A percentile compares a stretch with the other conserved stretches of the same genome.
Evolutionary conservation across 306 rosid genomes (phyloP).

Genomic region (Trifolium pratense): DNA sequence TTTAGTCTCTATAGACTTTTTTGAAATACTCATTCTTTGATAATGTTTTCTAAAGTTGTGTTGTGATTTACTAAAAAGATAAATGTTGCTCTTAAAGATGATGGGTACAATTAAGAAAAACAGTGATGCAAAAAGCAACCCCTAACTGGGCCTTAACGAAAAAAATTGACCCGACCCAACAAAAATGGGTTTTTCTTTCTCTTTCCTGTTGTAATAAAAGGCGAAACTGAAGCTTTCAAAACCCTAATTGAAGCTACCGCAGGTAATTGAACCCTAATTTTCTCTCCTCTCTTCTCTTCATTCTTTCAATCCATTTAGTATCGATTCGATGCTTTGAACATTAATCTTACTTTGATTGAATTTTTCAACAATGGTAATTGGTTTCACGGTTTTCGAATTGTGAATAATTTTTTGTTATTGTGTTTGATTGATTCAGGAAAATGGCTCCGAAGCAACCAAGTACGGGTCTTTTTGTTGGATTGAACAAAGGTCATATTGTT

Average conservation of each 20-base stretch:
- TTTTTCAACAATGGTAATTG: neutral
- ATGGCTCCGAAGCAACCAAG: constrained; percentile 92
- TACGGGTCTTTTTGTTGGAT: constrained; percentile 78
- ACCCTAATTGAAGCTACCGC: constrained; percentile 8
- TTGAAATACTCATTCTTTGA: too few relatives aligned
- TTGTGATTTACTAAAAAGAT: too few relatives aligned
- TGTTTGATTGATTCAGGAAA: neutral
- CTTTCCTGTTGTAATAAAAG: neutral
- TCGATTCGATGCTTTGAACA: neutral
- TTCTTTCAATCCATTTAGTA: neutral
- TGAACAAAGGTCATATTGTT: constrained; percentile 79
- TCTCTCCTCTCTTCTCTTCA: neutral
- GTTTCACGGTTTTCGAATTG: neutral
- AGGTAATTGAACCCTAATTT: neutral
- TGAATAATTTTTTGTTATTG: neutral
- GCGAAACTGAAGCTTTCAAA: neutral
- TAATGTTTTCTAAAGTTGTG: too few relatives aligned
- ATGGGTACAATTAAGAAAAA: neutral
- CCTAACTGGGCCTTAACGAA: neutral
- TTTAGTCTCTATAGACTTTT: too few relatives aligned
- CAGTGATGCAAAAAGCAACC: neutral
- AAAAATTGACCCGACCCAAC: neutral
- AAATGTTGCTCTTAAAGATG: neutral
- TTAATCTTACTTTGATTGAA: neutral
- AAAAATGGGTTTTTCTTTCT: neutral